phyloP scores from a whole-genome alignment of 2,329 filamentous ascomycete genomes.

The Sporothrix globosa region DNA sequence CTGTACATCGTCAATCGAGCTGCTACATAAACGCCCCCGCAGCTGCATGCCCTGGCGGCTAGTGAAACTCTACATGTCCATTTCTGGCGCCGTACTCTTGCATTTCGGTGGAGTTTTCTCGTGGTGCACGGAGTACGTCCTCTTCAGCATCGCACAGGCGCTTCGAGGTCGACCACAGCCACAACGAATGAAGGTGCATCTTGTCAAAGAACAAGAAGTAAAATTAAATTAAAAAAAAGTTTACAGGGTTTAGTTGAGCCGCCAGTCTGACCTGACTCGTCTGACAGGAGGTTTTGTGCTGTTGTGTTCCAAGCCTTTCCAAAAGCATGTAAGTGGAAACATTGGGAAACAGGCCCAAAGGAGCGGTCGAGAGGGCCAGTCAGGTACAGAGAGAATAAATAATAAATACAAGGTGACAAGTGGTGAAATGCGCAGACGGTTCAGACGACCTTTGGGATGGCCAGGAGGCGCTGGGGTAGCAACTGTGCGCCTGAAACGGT shows the following conservation, averaged over 20 bases:
- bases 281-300: conserved; percentile 5
- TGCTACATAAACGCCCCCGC: conserved; percentile 1
- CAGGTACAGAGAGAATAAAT: background rate
- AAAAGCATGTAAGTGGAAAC: conserved; percentile 30
- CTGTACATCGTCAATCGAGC: background rate
- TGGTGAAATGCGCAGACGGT: background rate
- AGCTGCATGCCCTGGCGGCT: background rate
- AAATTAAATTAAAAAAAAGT: no score
- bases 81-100: conserved; percentile 1
- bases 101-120: background rate
- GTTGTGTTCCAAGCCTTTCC: conserved; percentile 28
- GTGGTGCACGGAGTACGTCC: no score
- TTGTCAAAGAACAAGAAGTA: background rate
- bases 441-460: background rate
- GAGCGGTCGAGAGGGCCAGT: background rate
- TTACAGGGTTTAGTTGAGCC: conserved; percentile 31
- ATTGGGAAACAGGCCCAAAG: conserved; percentile 9
- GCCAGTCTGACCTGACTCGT: background rate
- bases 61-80: conserved; percentile 21
- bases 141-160: conserved; percentile 12
- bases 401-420: background rate
- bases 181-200: background rate
- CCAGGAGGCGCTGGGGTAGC: conserved; percentile 5
- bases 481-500: conserved; percentile 24
- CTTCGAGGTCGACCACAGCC: background rate